A percentile compares a stretch with the other conserved stretches of the same genome.
Conservation (phyloP, 2,329 filamentous ascomycete species). For the Colletotrichum incanum region DNA sequence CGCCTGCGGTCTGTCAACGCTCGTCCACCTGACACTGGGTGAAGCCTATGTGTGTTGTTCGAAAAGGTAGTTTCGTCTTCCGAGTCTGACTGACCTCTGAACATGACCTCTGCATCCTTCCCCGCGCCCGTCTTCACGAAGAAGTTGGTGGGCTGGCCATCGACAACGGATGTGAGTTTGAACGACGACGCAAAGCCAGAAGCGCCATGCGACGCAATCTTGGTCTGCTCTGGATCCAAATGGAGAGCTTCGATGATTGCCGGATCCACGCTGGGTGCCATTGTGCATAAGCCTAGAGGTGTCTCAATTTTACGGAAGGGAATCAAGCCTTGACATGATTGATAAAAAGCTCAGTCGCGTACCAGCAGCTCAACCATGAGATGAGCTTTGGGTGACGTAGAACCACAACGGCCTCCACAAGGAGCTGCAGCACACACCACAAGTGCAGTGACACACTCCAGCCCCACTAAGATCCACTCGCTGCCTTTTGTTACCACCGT, state of each 20-base stretch:
- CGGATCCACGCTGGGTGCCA: slow-evolving; percentile 67
- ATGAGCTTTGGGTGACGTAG: slow-evolving; percentile 40
- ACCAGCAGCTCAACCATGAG: slow-evolving; percentile 9
- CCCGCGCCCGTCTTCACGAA: slow-evolving; percentile 82
- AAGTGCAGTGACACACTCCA: slow-evolving; percentile 1
- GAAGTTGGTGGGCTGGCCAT: slow-evolving; percentile 69
- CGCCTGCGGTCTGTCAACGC: slow-evolving; percentile 68
- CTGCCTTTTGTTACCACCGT: slow-evolving; percentile 15
- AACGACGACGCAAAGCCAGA: slow-evolving; percentile 80
- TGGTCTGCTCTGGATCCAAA: slow-evolving; percentile 69
- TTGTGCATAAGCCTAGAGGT: not conserved
- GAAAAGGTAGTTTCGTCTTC: slow-evolving; percentile 45
- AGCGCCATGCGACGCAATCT: slow-evolving; percentile 73
- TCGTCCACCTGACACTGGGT: not conserved
- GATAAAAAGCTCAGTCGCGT: slow-evolving; percentile 10
- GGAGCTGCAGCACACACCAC: slow-evolving; percentile 5
- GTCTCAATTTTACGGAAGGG: not conserved
- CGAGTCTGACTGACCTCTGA: slow-evolving; percentile 66
- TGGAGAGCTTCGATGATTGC: slow-evolving; percentile 74
- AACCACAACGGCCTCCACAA: slow-evolving; percentile 24
- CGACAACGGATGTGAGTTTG: slow-evolving; percentile 64
- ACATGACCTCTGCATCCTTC: slow-evolving; percentile 76
- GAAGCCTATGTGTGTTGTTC: slow-evolving; percentile 52
- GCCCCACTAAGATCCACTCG: slow-evolving; percentile 29
- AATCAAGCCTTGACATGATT: not conserved